phyloP scores from a whole-genome alignment of 345 rosid species.

The Punica granatum region DNA sequence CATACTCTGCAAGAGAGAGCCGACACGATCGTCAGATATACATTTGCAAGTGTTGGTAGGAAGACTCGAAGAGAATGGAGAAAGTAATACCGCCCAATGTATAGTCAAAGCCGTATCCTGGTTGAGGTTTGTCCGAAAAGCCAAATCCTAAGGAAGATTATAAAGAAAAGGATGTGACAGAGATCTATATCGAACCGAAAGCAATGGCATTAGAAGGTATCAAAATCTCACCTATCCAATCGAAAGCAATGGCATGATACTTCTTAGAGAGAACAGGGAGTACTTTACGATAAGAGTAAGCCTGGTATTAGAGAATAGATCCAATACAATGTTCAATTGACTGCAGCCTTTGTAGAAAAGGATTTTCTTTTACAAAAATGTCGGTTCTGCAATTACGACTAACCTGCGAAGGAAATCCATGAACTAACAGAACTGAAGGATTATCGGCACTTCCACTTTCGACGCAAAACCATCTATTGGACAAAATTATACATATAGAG shows the following conservation, averaged over 20 bases:
- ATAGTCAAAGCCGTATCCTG: constrained; percentile 86
- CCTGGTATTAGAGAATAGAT: constrained; percentile 30
- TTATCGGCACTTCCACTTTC: constrained; percentile 59
- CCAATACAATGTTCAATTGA: background rate
- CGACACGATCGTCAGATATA: background rate
- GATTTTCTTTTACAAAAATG: background rate
- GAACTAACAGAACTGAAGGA: constrained; percentile 62
- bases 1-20: constrained; percentile 52
- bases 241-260: constrained; percentile 74
- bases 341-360: background rate
- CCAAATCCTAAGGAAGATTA: constrained; percentile 58
- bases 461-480: constrained; percentile 88
- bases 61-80: background rate
- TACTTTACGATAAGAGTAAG: constrained; percentile 81
- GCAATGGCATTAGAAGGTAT: background rate
- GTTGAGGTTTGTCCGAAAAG: constrained; percentile 97
- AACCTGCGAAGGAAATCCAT: constrained; percentile 95
- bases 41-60: no score
- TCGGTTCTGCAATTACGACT: constrained; percentile 4
- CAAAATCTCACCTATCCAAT: constrained; percentile 62
- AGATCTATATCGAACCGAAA: background rate
- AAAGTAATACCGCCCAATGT: constrained; percentile 53
- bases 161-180: background rate
- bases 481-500: constrained; percentile 46
- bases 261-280: constrained; percentile 67